Evolutionary conservation across 2,329 filamentous ascomycete species (phyloP).

Genomic region (Colletotrichum liaoningense): DNA sequence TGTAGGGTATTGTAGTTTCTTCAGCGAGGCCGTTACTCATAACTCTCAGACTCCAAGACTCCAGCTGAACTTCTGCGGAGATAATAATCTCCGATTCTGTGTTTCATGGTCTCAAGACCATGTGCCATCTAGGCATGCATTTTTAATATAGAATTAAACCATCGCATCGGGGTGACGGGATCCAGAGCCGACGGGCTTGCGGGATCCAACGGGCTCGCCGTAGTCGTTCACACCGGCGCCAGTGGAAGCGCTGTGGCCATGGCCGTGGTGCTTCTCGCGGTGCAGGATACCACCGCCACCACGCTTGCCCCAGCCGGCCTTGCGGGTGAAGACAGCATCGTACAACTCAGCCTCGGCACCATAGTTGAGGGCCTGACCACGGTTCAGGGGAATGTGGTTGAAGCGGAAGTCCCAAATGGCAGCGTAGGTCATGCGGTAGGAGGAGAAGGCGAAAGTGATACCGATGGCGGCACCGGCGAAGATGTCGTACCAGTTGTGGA

Average conservation of each 20-base stretch:
- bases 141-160: background rate
- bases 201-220: conserved; percentile 2
- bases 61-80: background rate
- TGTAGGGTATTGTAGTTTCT: conserved; percentile 2
- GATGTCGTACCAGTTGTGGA: conserved; percentile 82
- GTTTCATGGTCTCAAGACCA: background rate
- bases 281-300: conserved; percentile 35
- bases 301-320: conserved; percentile 67
- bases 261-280: conserved; percentile 38
- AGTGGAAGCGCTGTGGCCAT: conserved; percentile 6
- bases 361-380: conserved; percentile 66
- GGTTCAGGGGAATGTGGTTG: conserved; percentile 73
- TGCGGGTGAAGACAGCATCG: conserved; percentile 67
- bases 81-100: background rate
- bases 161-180: conserved; percentile 17
- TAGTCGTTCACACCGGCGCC: background rate
- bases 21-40: conserved; percentile 5
- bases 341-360: conserved; percentile 58
- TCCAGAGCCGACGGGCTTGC: conserved; percentile 32
- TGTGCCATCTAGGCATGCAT: background rate
- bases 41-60: conserved; percentile 1
- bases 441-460: conserved; percentile 71
- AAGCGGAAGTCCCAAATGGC: conserved; percentile 75
- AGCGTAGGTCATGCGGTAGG: conserved; percentile 76
- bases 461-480: conserved; percentile 75